Evolutionary conservation across 1,284 basidiomycete genomes (phyloP), one percentile per base, ranked within the genome.

Genomic region (Meripilus lineatus): DNA sequence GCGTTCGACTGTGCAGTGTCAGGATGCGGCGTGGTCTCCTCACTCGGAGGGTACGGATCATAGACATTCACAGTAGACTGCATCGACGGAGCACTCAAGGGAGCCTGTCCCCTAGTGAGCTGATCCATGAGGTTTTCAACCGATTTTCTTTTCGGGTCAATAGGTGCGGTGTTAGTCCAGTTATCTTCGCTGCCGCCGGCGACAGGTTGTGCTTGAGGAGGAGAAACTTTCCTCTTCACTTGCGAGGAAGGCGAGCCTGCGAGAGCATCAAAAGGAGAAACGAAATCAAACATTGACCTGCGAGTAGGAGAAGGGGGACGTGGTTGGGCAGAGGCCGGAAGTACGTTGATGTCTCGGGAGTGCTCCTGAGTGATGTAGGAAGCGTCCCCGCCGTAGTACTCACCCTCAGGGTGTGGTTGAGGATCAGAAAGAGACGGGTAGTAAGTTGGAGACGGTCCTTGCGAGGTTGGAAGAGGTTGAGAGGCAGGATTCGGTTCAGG

Each of bases 251-350:
- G 61, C 5, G 74, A 68, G 22, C 44, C 49, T 17, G 66, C 61
- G 23, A 90, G 71, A 11, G 85, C 84, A 54, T 90, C 88, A 53
- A 90, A 89, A 3, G 88, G 82, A 43, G 86, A 89, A 44, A 84
- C 72, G 50, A 87, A 90, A 39, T 89, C 84, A 54, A 89, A 90
- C 74, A 89, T 79, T 43, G 84, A 83, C 63, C 84, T 83, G 52
- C 78, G 81, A 23, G 81, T 74, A 34, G 84, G 81, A 25, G 82
- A 77, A 0, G 84, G 79, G 8, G 74, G 68, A 35, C 72, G 36
- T 38, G 38, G 43, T 32, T 41, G 72, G 8, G n/a, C n/a, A 10
- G 28, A 30, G 8, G 8, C 10, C 8, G 28, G 10, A 42, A 71
- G 75, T 46, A 68, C 69, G 20, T 48, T 47, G 22, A 55, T 52